Evolutionary conservation across 1,284 basidiomycete species (phyloP), one percentile per base, ranked within the genome.

Genomic region (Peniophora sp.): DNA sequence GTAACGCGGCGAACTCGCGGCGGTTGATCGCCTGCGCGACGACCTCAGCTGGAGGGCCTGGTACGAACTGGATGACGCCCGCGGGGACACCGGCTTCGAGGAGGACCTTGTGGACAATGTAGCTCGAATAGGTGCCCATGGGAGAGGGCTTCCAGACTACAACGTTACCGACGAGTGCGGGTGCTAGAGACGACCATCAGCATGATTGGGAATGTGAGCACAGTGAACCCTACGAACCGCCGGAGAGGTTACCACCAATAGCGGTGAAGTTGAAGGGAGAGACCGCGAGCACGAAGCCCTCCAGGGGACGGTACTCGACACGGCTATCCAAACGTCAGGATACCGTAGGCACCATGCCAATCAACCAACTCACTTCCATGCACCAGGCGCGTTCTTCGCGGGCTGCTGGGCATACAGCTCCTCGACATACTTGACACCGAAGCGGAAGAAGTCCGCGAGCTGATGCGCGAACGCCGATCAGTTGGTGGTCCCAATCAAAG

Each of bases 181-280:
- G 96, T 14, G 83, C 93, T 80, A 66, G 39, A 45, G 25, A 51
- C 48, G 44, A 39, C 38, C 19, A 16, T 41, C 38, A 41, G 19
- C 19, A n/a, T n/a, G n/a, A n/a, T n/a, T n/a, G n/a, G 38, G 38
- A 41, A 6, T 41, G n/a, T n/a, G 16, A 41, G 38, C 6, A 14
- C 22, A 23, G 6, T 12, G 11, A 2, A 19, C 36, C 14, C 10
- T 6, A 67, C 78, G 47, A 55, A 84, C 85, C 73, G 64, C 79
- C 86, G 3, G 82, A 83, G 39, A 97, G 85, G 69, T 97, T 97
- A 22, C 92, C 95, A 51, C 92, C 94, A 56, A 97, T 97, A 25
- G 94, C 94, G 47, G 95, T 97, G 65, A 97, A 99, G 77, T 99
- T 99, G 77, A 99, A 99, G 0, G 96, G 96, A 3, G 96, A 95